Base-by-base conservation (phyloP, 108 stramenopile species). In the Cyclotella choctawhatcheeana region DNA sequence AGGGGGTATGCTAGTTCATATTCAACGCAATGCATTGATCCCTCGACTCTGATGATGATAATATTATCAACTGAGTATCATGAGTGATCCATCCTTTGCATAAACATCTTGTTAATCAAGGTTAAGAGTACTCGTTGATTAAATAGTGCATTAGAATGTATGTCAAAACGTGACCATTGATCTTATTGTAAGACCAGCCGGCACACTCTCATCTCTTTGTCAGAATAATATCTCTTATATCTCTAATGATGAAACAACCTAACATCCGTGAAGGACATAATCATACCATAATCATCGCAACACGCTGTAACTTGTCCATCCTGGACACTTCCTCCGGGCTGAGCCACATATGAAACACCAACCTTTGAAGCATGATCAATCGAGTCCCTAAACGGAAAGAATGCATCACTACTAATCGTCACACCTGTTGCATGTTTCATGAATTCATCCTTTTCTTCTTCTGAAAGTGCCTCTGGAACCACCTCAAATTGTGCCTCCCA, bases 301-400 rank as follows among this genome's bases (percentile, higher is more conserved):
- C 96, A 96, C 52, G 86, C 89, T 43, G 96, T 94, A 35, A 98
- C 94, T 53, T 91, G 84, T 16, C 51, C 79, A 81, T 99, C 99
- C 58, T 93, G 92, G 5, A 98, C 96, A 63, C 88, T 91, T 26
- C 99, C 99, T 22, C 99, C 99, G 20, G 99, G 96, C 79, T 99
- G 99, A 12, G 92, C 97, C 2, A 99, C 92, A 85, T 59, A 94
- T 14, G 84, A 87, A 17, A 98, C 98, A 29, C 99, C 99, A 56
- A 97, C 76, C 89, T 96, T 97, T 73, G 95, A 93, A 26, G 97
- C 97, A 74, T 97, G 96, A 85, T 99, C 99, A 78, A 99, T 98
- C 24, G 92, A 93, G 84, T 99, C 99, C 40, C 98, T 89, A 84
- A 99, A 99, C 5, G 99, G 99, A 84, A 98, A 99, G 89, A 99